Evolutionary conservation across 2,329 filamentous ascomycete species (phyloP).

Genomic region (Teratosphaeria destructans): DNA sequence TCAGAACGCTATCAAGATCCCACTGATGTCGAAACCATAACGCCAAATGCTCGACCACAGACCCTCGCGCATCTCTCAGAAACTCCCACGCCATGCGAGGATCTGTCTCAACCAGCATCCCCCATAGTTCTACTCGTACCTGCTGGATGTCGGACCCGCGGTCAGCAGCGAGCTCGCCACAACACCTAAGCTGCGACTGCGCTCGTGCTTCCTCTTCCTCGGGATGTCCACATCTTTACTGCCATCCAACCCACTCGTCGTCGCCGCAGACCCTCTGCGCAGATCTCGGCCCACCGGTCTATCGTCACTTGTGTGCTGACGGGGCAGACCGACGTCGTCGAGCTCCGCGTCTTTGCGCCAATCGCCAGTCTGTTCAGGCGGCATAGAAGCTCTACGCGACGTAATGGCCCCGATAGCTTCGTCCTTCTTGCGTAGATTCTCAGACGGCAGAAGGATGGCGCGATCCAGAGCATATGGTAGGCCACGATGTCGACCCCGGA

Average conservation of each 20-base stretch:
- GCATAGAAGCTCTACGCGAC: neutral
- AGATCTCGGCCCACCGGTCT: neutral
- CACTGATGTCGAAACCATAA: no score
- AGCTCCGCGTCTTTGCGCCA: conserved; percentile 18
- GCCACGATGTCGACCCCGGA: conserved; percentile 55
- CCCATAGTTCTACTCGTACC: neutral
- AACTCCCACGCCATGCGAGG: neutral
- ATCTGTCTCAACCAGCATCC: neutral
- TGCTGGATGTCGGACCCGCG: conserved; percentile 3
- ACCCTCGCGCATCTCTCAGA: neutral
- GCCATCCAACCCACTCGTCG: conserved; percentile 9
- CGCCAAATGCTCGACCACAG: no score
- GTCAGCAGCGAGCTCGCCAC: conserved; percentile 11
- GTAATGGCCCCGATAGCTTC: conserved; percentile 30
- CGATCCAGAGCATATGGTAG: conserved; percentile 58
- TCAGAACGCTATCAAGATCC: conserved; percentile 2
- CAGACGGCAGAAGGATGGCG: conserved; percentile 57
- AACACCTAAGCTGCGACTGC: conserved; percentile 14
- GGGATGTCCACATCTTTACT: conserved; percentile 6
- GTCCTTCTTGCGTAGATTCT: conserved; percentile 53
- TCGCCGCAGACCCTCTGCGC: neutral
- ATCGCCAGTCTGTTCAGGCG: neutral
- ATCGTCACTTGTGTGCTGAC: conserved; percentile 9
- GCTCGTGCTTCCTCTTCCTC: conserved; percentile 11
- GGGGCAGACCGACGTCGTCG: conserved; percentile 18